These are phyloP conservation scores for Xylariomycetidae sp. DNA, from an alignment of 2,329 filamentous ascomycete species.

Conservation along the genomic window DNA sequence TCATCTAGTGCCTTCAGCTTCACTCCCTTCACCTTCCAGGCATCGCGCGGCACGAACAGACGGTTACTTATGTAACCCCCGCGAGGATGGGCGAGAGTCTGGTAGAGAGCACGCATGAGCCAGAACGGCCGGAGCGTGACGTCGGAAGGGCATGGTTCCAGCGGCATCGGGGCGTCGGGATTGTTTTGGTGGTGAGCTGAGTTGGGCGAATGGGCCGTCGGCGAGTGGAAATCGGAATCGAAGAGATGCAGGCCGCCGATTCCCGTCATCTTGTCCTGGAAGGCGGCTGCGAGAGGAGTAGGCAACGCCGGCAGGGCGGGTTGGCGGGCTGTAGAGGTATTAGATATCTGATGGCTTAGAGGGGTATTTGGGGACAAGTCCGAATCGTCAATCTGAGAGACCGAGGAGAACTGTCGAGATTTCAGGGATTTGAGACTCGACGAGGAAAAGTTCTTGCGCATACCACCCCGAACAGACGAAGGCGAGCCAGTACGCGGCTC, in stretches of 20 bases:
- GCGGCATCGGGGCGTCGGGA: slow-evolving; percentile 64
- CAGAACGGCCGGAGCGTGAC: slow-evolving; percentile 92
- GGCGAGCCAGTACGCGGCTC: slow-evolving; percentile 49
- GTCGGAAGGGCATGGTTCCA: slow-evolving; percentile 90
- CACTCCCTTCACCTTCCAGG: slow-evolving; percentile 90
- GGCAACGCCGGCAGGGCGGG: slow-evolving; percentile 59
- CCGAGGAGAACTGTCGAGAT: slow-evolving; percentile 68
- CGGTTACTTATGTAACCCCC: slow-evolving; percentile 90
- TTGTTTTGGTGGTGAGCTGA: slow-evolving; percentile 54
- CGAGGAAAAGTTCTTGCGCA: slow-evolving; percentile 67
- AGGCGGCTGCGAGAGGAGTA: slow-evolving; percentile 61
- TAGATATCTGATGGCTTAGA: slow-evolving; percentile 60
- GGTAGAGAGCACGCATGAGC: slow-evolving; percentile 92
- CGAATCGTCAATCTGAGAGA: slow-evolving; percentile 57
- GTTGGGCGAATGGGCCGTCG: slow-evolving; percentile 51
- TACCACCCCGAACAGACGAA: slow-evolving; percentile 38
- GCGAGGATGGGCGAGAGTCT: slow-evolving; percentile 84
- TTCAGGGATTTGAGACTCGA: slow-evolving; percentile 68
- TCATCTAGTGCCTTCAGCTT: slow-evolving; percentile 90
- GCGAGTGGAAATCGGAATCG: slow-evolving; percentile 73
- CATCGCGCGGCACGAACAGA: slow-evolving; percentile 86
- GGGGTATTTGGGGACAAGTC: slow-evolving; percentile 73
- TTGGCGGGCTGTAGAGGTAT: slow-evolving; percentile 40
- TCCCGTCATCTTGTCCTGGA: slow-evolving; percentile 52
- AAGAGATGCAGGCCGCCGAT: slow-evolving; percentile 74